phyloP scores from a whole-genome alignment of 805 yeast species.

The Yamadazyma philogaea region DNA sequence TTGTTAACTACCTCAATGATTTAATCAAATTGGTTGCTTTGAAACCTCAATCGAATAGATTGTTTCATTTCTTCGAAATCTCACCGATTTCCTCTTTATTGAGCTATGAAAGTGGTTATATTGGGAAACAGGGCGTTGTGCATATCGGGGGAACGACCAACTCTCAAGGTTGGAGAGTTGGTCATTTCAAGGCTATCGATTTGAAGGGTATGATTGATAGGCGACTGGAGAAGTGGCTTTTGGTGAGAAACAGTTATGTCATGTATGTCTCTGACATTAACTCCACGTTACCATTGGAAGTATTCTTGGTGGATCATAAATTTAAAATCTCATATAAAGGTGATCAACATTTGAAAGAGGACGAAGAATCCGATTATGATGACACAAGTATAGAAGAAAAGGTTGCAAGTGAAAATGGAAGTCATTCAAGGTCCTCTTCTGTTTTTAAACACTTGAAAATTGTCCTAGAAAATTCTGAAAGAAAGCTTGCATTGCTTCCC shows the following conservation, averaged over 20 bases:
- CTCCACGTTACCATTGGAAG: constrained; percentile 87
- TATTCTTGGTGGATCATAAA: constrained; percentile 79
- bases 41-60: constrained; percentile 75
- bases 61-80: constrained; percentile 85
- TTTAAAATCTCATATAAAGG: constrained; percentile 57
- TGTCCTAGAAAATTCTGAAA: constrained; percentile 68
- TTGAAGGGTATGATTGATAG: constrained; percentile 84
- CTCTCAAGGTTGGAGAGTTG: constrained; percentile 94
- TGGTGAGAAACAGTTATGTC: constrained; percentile 80
- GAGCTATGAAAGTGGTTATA: constrained; percentile 74
- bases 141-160: constrained; percentile 79
- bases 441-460: constrained; percentile 53
- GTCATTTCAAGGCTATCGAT: constrained; percentile 78
- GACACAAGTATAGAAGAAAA: constrained; percentile 27
- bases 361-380: constrained; percentile 46
- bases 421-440: constrained; percentile 31
- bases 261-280: constrained; percentile 82
- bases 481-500: constrained; percentile 71
- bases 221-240: constrained; percentile 89
- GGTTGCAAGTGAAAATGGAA: constrained; percentile 21
- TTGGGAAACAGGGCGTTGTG: constrained; percentile 87
- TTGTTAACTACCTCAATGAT: constrained; percentile 67
- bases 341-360: constrained; percentile 25
- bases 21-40: constrained; percentile 59
- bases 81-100: constrained; percentile 84